Base-by-base conservation (phyloP, 2,329 filamentous ascomycete genomes). In the Botrytis pseudocinerea region DNA sequence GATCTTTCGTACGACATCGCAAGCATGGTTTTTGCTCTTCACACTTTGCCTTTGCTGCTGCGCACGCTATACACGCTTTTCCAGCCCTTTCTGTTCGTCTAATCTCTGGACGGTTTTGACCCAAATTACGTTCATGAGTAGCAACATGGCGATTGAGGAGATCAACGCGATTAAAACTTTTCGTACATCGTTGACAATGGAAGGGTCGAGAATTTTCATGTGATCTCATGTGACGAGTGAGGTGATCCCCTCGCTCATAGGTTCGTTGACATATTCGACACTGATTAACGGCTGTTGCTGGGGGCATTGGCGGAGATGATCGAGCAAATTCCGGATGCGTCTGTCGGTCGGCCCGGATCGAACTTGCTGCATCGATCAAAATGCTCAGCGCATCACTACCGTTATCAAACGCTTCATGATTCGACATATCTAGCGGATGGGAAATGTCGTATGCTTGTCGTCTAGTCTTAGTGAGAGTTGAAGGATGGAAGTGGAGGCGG, bases 201-300 rank as follows among this genome's bases (percentile, higher is more conserved):
- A 73, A 74, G 48, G 16, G 70, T 18, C 77, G 73, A 35, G 77
- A 73, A 70, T 77, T 77, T 69, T 78, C 77, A 73, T 78, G 77
- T 60, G 73, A 77, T 59, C 73, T 78, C 38, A 77, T 60, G n/a
- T 68, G 46, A 28, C 46, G 46, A 25, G 46, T 68, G 16, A 61
- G 74, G 60, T 76, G 72, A 38, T 78, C 77, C 61, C 73, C 74
- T 54, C 77, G 46, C n/a, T 76, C 77, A 46, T 77, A 78, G 65
- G 66, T 68, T 28, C 75, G 72, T 35, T 71, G 62, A 35, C 76
- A 78, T 32, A 77, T 70, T n/a, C 66, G 66, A 73, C 75, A 77
- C 40, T 65, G 71, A 61, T 76, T 70, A 25, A 48, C 25, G n/a
- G 20, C 32, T 61, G 32, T 20, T 51, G n/a, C n/a, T n/a, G 48